Evolutionary conservation across 2,329 filamentous ascomycete species (phyloP), one percentile per base, ranked within the genome.

Genomic region (Volutella citrinella): DNA sequence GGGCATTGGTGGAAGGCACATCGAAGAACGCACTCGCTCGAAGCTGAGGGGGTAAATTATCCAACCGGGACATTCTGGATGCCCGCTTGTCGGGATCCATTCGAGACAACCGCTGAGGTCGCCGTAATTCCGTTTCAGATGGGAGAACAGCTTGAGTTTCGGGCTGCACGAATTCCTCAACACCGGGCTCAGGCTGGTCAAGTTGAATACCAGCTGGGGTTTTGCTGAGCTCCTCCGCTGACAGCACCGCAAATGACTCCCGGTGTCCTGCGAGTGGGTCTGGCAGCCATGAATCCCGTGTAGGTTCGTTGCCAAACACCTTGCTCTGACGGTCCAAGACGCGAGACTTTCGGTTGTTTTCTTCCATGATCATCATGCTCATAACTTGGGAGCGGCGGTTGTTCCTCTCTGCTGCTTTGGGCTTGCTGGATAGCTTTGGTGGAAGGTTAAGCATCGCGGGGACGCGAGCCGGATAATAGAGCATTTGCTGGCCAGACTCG

Each of bases 11-110:
- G 5, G 76, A 69, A 1, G 83, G 83, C 15, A 78, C 51, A 38
- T 97, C 90, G 53, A 97, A 97, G 63, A 87, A 97, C 18, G 85
- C 80, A 51, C 83, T 95, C n/a, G 93, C 93, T 41, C 91, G 80
- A 21, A 97, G 72, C 49, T 95, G 88, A 0, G 91, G 79, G 4
- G 91, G 89, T 11, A 96, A 59, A 60, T 59, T 40, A n/a, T n/a
- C n/a, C n/a, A n/a, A n/a, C n/a, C n/a, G n/a, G 57, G 60, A 58
- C 45, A 54, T 47, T 37, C 49, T 52, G 1, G 60, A 61, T 40
- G 61, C 60, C 36, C 54, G 55, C 25, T 58, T 57, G 5, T 60
- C 59, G 5, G 43, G 46, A 14, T 58, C 51, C 25, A 47, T 51
- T 19, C 47, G 48, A 30, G 62, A 59, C 27, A 64, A 33, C 25